Conservation (phyloP, 2,329 filamentous ascomycete species). For the Atkinsonella texensis region DNA sequence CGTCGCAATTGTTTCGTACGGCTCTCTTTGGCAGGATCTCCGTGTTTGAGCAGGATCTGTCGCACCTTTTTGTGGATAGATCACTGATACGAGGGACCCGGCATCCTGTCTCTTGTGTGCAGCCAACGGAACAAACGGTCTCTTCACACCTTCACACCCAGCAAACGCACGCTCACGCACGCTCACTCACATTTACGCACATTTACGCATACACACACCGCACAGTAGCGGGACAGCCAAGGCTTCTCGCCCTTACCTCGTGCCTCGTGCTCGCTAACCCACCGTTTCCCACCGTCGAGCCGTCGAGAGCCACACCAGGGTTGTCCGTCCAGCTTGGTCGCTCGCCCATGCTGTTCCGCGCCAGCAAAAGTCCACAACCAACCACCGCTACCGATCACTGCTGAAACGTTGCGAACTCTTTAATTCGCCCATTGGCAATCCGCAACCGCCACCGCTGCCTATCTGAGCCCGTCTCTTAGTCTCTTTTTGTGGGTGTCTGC, state of each 20-base stretch:
- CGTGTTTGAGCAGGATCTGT: neutral
- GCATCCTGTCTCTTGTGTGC: neutral
- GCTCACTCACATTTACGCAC: neutral
- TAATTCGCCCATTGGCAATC: slow-evolving; percentile 5
- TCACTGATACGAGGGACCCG: neutral
- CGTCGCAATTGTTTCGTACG: no score
- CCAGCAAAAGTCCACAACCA: slow-evolving; percentile 1
- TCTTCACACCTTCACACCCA: neutral
- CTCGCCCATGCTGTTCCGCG: slow-evolving; percentile 4
- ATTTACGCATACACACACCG: neutral
- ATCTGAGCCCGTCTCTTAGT: slow-evolving; percentile 2
- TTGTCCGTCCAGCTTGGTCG: neutral
- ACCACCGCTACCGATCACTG: slow-evolving; percentile 1
- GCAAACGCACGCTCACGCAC: neutral
- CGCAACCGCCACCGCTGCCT: slow-evolving; percentile 7
- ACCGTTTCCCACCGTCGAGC: neutral
- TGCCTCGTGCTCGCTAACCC: slow-evolving; percentile 4
- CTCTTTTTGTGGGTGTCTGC: slow-evolving; percentile 5
- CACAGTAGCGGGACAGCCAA: neutral
- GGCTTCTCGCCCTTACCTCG: neutral
- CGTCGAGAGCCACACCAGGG: no score
- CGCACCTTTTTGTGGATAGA: no score
- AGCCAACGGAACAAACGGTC: neutral
- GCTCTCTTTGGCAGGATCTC: neutral
- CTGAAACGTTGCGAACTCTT: slow-evolving; percentile 4